phyloP scores from a whole-genome alignment of 495 filamentous ascomycete genomes.

The Cercophora sp. region DNA sequence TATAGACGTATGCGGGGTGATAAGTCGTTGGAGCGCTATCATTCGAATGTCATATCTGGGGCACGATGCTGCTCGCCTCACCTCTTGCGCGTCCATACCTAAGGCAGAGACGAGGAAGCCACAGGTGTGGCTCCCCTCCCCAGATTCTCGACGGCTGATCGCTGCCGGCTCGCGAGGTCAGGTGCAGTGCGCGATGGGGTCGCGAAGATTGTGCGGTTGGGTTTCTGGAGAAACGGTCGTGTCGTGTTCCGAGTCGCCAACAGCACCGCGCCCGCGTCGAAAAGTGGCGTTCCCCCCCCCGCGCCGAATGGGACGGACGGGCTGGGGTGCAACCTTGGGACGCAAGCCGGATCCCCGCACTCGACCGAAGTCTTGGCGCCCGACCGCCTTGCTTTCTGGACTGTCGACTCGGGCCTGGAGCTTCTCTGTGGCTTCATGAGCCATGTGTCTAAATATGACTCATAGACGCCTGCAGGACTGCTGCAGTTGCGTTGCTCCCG shows the following conservation, averaged over 20 bases:
- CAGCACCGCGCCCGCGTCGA: slow-evolving; percentile 1
- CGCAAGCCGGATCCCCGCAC: slow-evolving; percentile 6
- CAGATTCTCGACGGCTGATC: not conserved
- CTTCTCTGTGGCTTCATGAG: too few species aligned
- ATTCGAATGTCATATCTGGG: slow-evolving; percentile 5
- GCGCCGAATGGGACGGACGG: slow-evolving; percentile 12
- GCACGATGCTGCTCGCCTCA: not conserved
- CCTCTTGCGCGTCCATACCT: slow-evolving; percentile 8
- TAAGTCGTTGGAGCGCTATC: not conserved
- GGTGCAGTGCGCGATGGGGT: not conserved
- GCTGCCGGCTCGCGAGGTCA: slow-evolving; percentile 7
- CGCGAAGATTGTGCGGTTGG: slow-evolving; percentile 4
- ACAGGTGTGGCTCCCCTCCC: slow-evolving; percentile 16
- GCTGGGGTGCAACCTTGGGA: slow-evolving; percentile 3
- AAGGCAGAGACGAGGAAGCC: slow-evolving; percentile 10
- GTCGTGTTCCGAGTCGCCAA: slow-evolving; percentile 14
- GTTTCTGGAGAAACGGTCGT: slow-evolving; percentile 3
- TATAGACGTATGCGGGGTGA: slow-evolving; percentile 9
- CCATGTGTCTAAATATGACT: slow-evolving; percentile 33
- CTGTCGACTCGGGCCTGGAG: not conserved
- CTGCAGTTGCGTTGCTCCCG: slow-evolving; percentile 11
- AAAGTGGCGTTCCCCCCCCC: slow-evolving; percentile 1
- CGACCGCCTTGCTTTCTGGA: slow-evolving; percentile 10
- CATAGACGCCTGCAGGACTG: slow-evolving; percentile 29
- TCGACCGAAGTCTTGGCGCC: not conserved